A percentile compares a stretch with the other conserved stretches of the same genome.
Conservation (phyloP, 2,329 filamentous ascomycete genomes). For the Didymosphaeria variabile region DNA sequence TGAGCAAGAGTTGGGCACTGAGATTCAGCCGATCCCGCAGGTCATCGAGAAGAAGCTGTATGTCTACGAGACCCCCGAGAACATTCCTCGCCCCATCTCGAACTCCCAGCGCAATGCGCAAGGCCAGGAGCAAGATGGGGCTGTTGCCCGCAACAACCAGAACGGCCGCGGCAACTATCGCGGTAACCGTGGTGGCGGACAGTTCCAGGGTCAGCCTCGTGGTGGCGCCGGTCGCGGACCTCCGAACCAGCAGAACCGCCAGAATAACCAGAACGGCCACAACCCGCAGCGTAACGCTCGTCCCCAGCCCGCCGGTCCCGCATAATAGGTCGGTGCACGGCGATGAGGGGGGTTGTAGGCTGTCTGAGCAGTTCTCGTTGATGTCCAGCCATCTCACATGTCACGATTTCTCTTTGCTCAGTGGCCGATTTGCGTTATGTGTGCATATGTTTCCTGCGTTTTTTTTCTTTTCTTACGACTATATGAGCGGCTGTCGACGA, state of each 20-base stretch:
- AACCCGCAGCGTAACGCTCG: slow-evolving; percentile 46
- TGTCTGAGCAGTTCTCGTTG: slow-evolving; percentile 45
- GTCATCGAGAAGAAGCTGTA: slow-evolving; percentile 98
- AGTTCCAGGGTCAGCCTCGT: slow-evolving; percentile 34
- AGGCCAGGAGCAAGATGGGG: slow-evolving; percentile 32
- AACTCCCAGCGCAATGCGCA: slow-evolving; percentile 53
- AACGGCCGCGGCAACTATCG: slow-evolving; percentile 36
- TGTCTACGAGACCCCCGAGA: slow-evolving; percentile 96
- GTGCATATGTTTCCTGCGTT: slow-evolving; percentile 41
- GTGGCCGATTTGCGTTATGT: slow-evolving; percentile 31
- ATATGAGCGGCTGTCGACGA: slow-evolving; percentile 43
- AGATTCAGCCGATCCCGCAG: slow-evolving; percentile 94
- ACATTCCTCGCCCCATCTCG: slow-evolving; percentile 83
- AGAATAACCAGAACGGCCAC: slow-evolving; percentile 49
- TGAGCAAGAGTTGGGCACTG: slow-evolving; percentile 94
- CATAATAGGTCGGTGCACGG: slow-evolving; percentile 34
- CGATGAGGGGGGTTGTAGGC: slow-evolving; percentile 23
- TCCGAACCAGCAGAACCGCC: slow-evolving; percentile 40
- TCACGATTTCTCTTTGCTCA: slow-evolving; percentile 44
- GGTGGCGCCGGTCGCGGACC: slow-evolving; percentile 24
- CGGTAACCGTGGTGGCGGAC: slow-evolving; percentile 42
- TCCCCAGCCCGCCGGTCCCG: slow-evolving; percentile 42
- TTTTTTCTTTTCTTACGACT: slow-evolving; percentile 38
- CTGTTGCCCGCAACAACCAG: slow-evolving; percentile 26
- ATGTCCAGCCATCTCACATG: slow-evolving; percentile 29